phyloP scores from a whole-genome alignment of 1,139 yeast species.

The Hansenula lynferdii region DNA sequence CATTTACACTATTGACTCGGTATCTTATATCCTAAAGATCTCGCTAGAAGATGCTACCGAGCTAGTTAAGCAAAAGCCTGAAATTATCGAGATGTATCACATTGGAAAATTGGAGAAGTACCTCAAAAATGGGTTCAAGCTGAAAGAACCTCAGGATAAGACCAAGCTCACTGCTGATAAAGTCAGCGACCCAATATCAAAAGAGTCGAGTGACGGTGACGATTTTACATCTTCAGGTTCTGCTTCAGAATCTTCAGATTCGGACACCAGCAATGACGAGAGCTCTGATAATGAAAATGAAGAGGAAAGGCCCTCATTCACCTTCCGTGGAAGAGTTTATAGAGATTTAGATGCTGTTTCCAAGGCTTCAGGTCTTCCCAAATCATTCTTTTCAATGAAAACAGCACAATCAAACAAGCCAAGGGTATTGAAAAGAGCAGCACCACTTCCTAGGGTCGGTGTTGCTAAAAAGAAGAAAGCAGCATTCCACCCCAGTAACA shows the following conservation, averaged over 20 bases:
- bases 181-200: too few relatives aligned
- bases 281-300: constrained; percentile 4
- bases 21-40: constrained; percentile 14
- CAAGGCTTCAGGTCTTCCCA: constrained; percentile 17
- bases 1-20: constrained; percentile 21
- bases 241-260: too few relatives aligned
- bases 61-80: constrained; percentile 15
- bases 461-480: constrained; percentile 16
- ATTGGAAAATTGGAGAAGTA: constrained; percentile 12
- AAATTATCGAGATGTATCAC: constrained; percentile 17
- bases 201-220: too few relatives aligned
- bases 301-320: constrained; percentile 4
- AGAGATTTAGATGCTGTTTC: constrained; percentile 14
- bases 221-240: too few relatives aligned
- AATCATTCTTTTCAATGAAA: constrained; percentile 16
- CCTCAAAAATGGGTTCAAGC: constrained; percentile 4
- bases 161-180: background rate
- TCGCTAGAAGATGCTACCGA: constrained; percentile 16
- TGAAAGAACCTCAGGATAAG: background rate
- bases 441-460: constrained; percentile 10
- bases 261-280: background rate
- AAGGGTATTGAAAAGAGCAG: constrained; percentile 1
- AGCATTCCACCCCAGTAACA: too few relatives aligned
- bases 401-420: background rate
- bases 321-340: constrained; percentile 17